Base-by-base conservation (phyloP, 305 asterid genomes). In the Fraxinus paxiana region DNA sequence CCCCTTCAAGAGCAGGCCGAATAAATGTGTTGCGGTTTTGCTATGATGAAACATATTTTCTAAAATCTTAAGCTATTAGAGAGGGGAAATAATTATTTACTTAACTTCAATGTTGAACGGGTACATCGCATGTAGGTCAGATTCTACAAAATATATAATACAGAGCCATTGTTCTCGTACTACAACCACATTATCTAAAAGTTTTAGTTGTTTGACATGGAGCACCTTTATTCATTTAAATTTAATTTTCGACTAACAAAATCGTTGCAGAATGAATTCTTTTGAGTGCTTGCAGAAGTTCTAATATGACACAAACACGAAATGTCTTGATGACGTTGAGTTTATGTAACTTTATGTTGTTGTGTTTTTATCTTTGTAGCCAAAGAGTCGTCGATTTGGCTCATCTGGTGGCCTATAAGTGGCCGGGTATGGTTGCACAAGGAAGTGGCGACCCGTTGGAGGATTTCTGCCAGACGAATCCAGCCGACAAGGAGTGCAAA, bases 381-480 rank as follows among this genome's bases (percentile, higher is more conserved):
- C 98, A 95, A 90, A 81, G 98, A 48, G 98, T 95, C 9, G 98
- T 95, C 12, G 98, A 95, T 87, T 90, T 93, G 93, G 97, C 98
- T 43, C 97, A 95, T 84, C 79, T 95, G 56, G 97, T 95, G 81
- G 98, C 98, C 31, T 76, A n/a, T 18, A 88, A 92, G 85, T 93
- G 98, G 98, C 96, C 94, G 1, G 98, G 94, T 0, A 86, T 78
- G 17, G 37, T 84, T 18, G 84, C 56, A 18, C 28, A 75, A 22
- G 97, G 92, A 77, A 87, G 94, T 63, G 97, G 94, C 61, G 97
- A 93, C 76, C 92, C 94, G 10, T 85, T 93, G 92, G 98, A 94
- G 81, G 97, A 91, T 69, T 94, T 79, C 83, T 94, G 96, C 93
- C 41, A 88, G 82, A 84, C 83, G 31, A 89, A 81, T 84, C 97